Evolutionary conservation across 2,329 filamentous ascomycete genomes (phyloP).

Genomic region (Trichophyton benhamiae): DNA sequence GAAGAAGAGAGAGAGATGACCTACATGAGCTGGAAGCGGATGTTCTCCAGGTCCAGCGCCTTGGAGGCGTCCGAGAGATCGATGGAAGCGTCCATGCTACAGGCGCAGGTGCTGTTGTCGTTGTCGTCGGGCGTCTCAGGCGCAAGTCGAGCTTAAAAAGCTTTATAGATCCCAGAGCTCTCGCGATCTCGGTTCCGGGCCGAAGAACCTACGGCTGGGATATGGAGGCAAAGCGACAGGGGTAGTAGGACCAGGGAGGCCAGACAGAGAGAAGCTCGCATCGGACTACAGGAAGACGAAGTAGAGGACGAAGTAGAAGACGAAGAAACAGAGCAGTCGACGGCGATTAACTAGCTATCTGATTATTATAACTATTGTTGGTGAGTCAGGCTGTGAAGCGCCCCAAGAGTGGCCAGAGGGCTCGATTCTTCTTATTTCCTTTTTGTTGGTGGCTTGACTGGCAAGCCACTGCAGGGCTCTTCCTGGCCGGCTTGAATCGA

Average conservation of each 20-base stretch:
- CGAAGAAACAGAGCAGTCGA: not conserved
- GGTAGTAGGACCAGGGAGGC: not conserved
- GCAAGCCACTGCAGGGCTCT: too few species aligned
- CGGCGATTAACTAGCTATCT: too few species aligned
- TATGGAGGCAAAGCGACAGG: not conserved
- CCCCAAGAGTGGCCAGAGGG: too few species aligned
- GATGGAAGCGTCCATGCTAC: constrained; percentile 72
- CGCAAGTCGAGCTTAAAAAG: not conserved
- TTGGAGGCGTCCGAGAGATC: constrained; percentile 74
- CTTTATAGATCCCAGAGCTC: not conserved
- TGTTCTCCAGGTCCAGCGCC: constrained; percentile 79
- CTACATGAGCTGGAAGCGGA: constrained; percentile 88
- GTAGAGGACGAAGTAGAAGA: not conserved
- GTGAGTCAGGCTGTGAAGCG: too few species aligned
- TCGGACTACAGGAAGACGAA: not conserved
- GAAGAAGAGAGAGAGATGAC: constrained; percentile 18
- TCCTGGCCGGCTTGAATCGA: too few species aligned
- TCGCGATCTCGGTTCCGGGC: not conserved
- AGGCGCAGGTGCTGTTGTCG: not conserved
- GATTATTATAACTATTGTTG: too few species aligned
- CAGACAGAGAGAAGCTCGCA: not conserved
- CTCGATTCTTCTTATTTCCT: too few species aligned
- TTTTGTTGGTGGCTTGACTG: too few species aligned
- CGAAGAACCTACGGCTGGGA: not conserved
- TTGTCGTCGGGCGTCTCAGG: not conserved